phyloP scores from a whole-genome alignment of 495 filamentous ascomycete genomes.

The Penicillium fimorum region DNA sequence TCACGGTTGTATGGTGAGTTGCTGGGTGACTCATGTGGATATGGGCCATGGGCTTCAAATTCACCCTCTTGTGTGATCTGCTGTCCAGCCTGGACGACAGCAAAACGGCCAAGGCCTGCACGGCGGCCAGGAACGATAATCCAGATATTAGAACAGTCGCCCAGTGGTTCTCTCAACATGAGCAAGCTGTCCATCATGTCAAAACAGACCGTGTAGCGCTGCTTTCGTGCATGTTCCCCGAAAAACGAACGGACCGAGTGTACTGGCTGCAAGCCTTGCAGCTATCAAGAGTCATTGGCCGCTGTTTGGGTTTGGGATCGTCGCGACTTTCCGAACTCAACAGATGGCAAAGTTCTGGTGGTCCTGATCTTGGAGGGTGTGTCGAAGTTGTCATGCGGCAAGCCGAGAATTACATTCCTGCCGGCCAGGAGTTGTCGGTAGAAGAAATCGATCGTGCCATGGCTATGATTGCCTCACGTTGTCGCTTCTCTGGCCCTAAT shows the following conservation, averaged over 20 bases:
- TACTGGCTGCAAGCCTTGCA: slow-evolving; percentile 62
- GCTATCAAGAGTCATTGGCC: slow-evolving; percentile 61
- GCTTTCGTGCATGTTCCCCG: slow-evolving; percentile 71
- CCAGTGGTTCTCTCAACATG: slow-evolving; percentile 63
- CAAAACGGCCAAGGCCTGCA: slow-evolving; percentile 39
- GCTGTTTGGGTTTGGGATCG: slow-evolving; percentile 59
- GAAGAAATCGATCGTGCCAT: slow-evolving; percentile 73
- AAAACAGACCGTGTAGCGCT: slow-evolving; percentile 57
- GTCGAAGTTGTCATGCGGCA: slow-evolving; percentile 64
- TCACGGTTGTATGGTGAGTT: neutral
- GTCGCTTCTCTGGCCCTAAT: slow-evolving; percentile 64
- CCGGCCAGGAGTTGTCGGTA: slow-evolving; percentile 54
- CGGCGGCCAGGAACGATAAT: slow-evolving; percentile 28
- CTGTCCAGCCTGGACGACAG: slow-evolving; percentile 53
- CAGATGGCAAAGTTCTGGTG: slow-evolving; percentile 56
- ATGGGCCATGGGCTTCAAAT: slow-evolving; percentile 59
- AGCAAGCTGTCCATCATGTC: slow-evolving; percentile 46
- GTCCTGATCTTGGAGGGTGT: slow-evolving; percentile 66
- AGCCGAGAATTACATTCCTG: slow-evolving; percentile 51
- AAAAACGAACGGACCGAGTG: slow-evolving; percentile 70
- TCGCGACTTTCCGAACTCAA: slow-evolving; percentile 59
- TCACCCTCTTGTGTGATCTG: slow-evolving; percentile 59
- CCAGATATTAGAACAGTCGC: slow-evolving; percentile 40
- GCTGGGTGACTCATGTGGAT: neutral
- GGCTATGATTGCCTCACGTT: slow-evolving; percentile 59